phyloP scores from a whole-genome alignment of 139 green algal genomes.

The Chlamydomonas sp. region DNA sequence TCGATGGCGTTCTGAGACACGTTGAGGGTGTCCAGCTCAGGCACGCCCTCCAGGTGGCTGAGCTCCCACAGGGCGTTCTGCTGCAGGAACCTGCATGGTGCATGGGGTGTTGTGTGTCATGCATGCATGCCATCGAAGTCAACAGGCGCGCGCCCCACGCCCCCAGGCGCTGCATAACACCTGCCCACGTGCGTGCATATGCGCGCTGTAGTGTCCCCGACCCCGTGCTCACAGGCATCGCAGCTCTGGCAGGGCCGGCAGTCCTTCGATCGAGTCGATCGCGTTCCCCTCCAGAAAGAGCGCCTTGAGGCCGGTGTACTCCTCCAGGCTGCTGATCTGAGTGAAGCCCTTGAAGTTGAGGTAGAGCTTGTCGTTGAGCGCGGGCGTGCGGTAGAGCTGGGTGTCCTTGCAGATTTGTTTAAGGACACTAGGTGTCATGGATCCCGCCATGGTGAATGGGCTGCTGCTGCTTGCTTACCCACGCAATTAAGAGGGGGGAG shows the following conservation, averaged over 20 bases:
- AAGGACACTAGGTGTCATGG: constrained; percentile 55
- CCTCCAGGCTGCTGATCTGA: constrained; percentile 56
- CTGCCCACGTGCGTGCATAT: not conserved
- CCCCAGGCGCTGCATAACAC: not conserved
- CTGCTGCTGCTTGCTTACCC: not conserved
- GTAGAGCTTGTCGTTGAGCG: constrained; percentile 84
- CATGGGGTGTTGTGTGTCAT: not conserved
- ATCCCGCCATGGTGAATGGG: not conserved
- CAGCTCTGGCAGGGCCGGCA: constrained; percentile 66
- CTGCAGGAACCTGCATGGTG: constrained; percentile 66
- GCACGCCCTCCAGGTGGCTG: constrained; percentile 38
- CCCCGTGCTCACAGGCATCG: constrained; percentile 79
- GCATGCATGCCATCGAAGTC: not conserved
- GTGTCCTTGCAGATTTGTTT: constrained; percentile 64
- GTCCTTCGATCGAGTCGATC: constrained; percentile 58
- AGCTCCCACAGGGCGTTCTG: constrained; percentile 62
- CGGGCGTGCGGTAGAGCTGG: constrained; percentile 65
- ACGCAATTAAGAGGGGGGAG: not conserved
- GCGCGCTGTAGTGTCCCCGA: too few relatives aligned
- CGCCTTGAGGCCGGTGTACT: constrained; percentile 67
- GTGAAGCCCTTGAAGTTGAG: constrained; percentile 78
- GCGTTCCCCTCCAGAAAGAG: constrained; percentile 87
- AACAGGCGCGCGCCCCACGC: not conserved
- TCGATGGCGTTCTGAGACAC: constrained; percentile 69
- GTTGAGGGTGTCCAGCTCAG: constrained; percentile 72